Evolutionary conservation across 257 asterid genomes (phyloP).

Genomic region (Fraxinus excelsior): DNA sequence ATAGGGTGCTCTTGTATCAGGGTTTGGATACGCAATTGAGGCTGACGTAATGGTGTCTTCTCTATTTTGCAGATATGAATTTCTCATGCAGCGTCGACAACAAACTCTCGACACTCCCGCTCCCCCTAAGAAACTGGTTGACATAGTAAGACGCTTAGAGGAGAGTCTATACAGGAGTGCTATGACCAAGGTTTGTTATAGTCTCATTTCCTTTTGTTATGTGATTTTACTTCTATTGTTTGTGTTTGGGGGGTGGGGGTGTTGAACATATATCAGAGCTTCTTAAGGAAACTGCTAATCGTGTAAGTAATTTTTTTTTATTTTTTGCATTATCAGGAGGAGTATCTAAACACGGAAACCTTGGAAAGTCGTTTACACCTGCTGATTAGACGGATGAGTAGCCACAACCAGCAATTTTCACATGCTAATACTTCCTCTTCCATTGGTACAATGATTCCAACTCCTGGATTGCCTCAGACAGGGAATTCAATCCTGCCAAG

Average conservation of each 20-base stretch:
- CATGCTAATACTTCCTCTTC: conserved; percentile 79
- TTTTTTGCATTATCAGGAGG: conserved; percentile 39
- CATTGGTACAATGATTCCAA: conserved; percentile 94
- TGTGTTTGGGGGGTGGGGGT: too few species aligned
- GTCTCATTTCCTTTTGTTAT: not conserved
- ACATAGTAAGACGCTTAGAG: conserved; percentile 51
- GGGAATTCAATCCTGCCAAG: conserved; percentile 58
- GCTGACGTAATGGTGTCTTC: not conserved
- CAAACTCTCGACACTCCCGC: conserved; percentile 41
- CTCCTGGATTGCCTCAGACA: conserved; percentile 91
- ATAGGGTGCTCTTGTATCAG: not conserved
- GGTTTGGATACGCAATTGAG: not conserved
- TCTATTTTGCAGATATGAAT: conserved; percentile 35
- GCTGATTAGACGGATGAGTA: conserved; percentile 41
- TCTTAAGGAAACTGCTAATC: not conserved
- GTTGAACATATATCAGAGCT: too few species aligned
- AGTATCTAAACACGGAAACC: conserved; percentile 43
- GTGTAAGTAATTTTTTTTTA: not conserved
- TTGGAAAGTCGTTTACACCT: conserved; percentile 48
- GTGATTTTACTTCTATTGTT: not conserved
- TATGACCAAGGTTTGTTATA: conserved; percentile 39
- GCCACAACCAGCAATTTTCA: conserved; percentile 65
- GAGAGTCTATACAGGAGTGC: conserved; percentile 48
- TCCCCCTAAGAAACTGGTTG: conserved; percentile 36
- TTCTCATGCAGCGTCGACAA: conserved; percentile 42